Evolutionary conservation across 306 rosid genomes (phyloP).

Genomic region (Cicer bijugum): DNA sequence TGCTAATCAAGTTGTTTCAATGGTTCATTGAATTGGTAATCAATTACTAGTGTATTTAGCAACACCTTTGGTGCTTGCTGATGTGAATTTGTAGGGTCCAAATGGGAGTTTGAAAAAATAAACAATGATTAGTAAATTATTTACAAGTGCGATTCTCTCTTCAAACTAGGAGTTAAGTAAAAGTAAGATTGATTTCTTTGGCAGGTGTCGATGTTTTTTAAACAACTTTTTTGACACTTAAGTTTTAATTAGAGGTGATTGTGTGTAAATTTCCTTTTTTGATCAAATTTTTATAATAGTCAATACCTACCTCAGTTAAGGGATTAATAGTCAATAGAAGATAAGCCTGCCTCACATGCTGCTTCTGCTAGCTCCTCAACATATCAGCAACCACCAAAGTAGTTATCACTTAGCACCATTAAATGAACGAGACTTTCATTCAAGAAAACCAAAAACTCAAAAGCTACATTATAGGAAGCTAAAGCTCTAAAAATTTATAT

Average conservation of each 20-base stretch:
- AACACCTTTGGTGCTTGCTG: background rate
- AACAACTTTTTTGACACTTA: background rate
- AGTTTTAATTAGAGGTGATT: too few species aligned
- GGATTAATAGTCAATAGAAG: background rate
- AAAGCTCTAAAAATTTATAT: constrained; percentile 26
- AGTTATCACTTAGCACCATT: constrained; percentile 1
- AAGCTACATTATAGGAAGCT: constrained; percentile 11
- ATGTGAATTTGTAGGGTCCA: background rate
- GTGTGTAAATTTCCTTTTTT: too few species aligned
- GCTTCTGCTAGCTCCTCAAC: background rate
- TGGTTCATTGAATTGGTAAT: background rate
- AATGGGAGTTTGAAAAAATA: background rate
- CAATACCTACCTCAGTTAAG: background rate
- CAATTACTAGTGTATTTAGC: background rate
- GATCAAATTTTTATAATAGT: background rate
- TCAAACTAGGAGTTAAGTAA: background rate
- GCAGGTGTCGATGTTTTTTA: background rate
- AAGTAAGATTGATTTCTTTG: background rate
- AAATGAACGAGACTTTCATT: constrained; percentile 6
- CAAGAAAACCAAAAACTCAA: background rate
- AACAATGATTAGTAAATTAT: background rate
- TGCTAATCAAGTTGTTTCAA: background rate
- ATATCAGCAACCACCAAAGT: constrained; percentile 8
- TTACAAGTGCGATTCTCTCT: background rate
- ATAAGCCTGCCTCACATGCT: constrained; percentile 10